Evolutionary conservation across 2,329 filamentous ascomycete genomes (phyloP), one percentile per base, ranked within the genome.

Genomic region (Ascochyta rabiei): DNA sequence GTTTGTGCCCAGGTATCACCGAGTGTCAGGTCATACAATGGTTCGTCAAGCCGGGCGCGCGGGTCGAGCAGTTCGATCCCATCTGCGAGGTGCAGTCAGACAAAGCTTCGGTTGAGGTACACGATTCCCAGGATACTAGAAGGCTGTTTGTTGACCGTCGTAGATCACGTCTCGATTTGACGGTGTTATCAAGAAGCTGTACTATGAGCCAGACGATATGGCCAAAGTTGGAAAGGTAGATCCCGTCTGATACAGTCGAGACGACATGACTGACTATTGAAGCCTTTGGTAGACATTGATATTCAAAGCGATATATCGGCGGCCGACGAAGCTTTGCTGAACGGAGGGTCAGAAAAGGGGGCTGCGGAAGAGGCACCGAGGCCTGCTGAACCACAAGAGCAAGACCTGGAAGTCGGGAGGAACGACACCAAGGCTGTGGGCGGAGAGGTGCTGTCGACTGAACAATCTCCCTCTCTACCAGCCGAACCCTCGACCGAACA

Each of bases 11-110:
- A 95, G 95, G 95, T 50, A 99, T 98, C 70, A 93, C 95, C 73
- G 95, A 99, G 79, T 96, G 95, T 72, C 95, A 99, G 77, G 91
- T 99, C 70, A 98, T 98, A 69, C 95, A 99, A 80, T 99, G 95
- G 95, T 99, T 98, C 75, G 93, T 99, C 63, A 89, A 97, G 77
- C 92, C 96, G 44, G 93, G 93, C 54, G 95, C 95, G 31, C 88
- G 90, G 53, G 93, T 99, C 67, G 93, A 99, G 79, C 93, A 99
- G 80, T 99, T 96, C 84, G 95, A 96, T 66, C 95, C 93, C 56
- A 84, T 99, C 41, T 99, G 95, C 78, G 95, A 99, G 79, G 96
- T 99, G 39, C 95, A 98, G 75, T 97, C 93, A 69, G 95, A 99
- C 79, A 99, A 99, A 77, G 95, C 95, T 21, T 82, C 84, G 45